Conservation (phyloP, 106 monocot species). For the Iris macrosiphon region DNA sequence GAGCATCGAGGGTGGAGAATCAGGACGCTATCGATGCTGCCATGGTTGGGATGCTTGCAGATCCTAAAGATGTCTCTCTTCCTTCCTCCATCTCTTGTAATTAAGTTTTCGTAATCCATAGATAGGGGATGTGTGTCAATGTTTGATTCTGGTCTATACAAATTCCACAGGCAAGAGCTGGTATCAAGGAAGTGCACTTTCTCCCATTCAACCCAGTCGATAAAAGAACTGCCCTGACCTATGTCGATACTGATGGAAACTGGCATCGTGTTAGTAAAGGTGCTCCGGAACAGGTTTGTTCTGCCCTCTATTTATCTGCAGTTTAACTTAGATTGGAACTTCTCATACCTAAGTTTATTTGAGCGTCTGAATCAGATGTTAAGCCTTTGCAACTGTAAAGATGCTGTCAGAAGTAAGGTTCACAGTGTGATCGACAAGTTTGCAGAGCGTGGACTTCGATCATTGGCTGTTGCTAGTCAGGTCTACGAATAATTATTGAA, state of each 20-base stretch:
- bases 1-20: constrained; percentile 73
- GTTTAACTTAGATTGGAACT: not conserved
- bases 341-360: not conserved
- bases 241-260: constrained; percentile 43
- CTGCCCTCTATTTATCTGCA: not conserved
- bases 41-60: constrained; percentile 86
- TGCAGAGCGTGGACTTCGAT: constrained; percentile 66
- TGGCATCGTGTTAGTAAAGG: constrained; percentile 86
- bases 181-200: constrained; percentile 69
- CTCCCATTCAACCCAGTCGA: constrained; percentile 73
- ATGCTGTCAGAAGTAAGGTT: constrained; percentile 47
- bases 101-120: not conserved
- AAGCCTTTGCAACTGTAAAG: constrained; percentile 49
- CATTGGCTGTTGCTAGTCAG: constrained; percentile 54
- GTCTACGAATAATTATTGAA: constrained; percentile 18
- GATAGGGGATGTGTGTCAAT: not conserved
- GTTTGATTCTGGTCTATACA: not conserved
- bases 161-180: constrained; percentile 54
- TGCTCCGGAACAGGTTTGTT: constrained; percentile 61
- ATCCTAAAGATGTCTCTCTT: constrained; percentile 61
- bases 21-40: constrained; percentile 86
- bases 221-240: constrained; percentile 72
- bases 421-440: constrained; percentile 54
- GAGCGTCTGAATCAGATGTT: constrained; percentile 37
- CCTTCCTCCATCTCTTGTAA: not conserved